These are phyloP conservation scores for Chamaecyparis obtusa DNA, from an alignment of 75 land plant species.

Conservation along the genomic window DNA sequence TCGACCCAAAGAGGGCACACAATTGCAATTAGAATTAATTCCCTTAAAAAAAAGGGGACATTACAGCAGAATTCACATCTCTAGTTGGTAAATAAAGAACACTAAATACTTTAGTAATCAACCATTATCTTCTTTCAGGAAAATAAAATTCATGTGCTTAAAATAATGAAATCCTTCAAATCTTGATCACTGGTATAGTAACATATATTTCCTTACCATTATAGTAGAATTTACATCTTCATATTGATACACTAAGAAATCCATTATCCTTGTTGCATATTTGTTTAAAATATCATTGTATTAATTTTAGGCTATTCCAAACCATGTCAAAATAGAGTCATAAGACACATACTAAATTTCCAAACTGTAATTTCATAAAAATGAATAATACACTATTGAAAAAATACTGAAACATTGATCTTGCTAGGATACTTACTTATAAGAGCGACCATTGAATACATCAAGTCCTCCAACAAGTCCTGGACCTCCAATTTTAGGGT, in stretches of 20 bases:
- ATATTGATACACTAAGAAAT: too few relatives aligned
- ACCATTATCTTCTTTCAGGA: too few relatives aligned
- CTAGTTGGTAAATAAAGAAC: background rate
- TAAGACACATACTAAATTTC: background rate
- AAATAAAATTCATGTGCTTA: too few relatives aligned
- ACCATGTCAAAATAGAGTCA: background rate
- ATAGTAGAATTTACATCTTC: too few relatives aligned
- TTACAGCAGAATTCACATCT: background rate
- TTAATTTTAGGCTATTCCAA: background rate
- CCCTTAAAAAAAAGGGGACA: too few relatives aligned
- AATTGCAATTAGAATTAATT: too few relatives aligned
- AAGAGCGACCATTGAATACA: slow-evolving; percentile 45
- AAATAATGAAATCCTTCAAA: too few relatives aligned
- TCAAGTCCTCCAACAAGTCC: slow-evolving; percentile 79
- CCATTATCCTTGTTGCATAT: background rate
- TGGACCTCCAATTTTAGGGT: slow-evolving; percentile 89
- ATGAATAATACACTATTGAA: background rate
- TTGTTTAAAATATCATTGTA: background rate
- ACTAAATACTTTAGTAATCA: background rate
- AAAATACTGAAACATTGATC: background rate
- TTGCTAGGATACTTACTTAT: slow-evolving; percentile 41
- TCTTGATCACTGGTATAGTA: too few relatives aligned
- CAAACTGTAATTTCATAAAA: background rate
- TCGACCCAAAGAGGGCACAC: too few relatives aligned
- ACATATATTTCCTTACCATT: too few relatives aligned